Conservation (phyloP, 345 rosid genomes). For the Passiflora organensis region DNA sequence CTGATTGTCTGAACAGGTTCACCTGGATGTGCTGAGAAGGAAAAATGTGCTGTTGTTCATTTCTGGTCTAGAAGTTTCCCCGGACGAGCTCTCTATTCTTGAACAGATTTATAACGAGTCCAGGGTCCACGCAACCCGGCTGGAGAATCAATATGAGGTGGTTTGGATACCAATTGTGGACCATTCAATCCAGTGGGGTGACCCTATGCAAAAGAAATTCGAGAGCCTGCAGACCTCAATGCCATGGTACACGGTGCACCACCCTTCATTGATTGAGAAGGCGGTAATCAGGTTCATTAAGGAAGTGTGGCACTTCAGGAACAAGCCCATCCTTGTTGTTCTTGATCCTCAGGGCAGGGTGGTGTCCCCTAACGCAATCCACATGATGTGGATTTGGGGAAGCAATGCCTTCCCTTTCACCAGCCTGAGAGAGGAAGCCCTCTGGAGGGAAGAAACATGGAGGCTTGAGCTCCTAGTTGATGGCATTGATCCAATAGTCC, state of each 20-base stretch:
- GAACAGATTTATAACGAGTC: slow-evolving; percentile 81
- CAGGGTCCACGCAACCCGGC: slow-evolving; percentile 39
- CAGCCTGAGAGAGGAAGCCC: slow-evolving; percentile 61
- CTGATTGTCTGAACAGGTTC: slow-evolving; percentile 34
- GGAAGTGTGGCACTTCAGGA: slow-evolving; percentile 84
- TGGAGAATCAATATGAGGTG: slow-evolving; percentile 64
- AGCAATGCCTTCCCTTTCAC: slow-evolving; percentile 92
- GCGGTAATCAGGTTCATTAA: slow-evolving; percentile 60
- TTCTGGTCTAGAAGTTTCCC: slow-evolving; percentile 63
- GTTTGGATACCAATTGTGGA: slow-evolving; percentile 89
- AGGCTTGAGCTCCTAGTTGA: slow-evolving; percentile 73
- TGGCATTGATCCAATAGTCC: slow-evolving; percentile 64
- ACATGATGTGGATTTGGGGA: slow-evolving; percentile 99
- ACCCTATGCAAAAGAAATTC: slow-evolving; percentile 34
- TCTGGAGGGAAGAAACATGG: slow-evolving; percentile 78
- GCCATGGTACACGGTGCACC: slow-evolving; percentile 80
- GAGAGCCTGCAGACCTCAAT: slow-evolving; percentile 50
- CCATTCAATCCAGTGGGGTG: slow-evolving; percentile 30
- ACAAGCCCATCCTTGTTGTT: slow-evolving; percentile 82
- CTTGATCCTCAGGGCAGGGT: slow-evolving; percentile 84
- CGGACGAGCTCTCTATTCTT: slow-evolving; percentile 67
- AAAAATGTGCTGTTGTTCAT: slow-evolving; percentile 71
- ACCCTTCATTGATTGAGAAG: slow-evolving; percentile 56
- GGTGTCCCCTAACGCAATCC: slow-evolving; percentile 74
- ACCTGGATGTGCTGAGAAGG: slow-evolving; percentile 70